Evolutionary conservation across 495 filamentous ascomycete species (phyloP), one percentile per base, ranked within the genome.

Genomic region (Neurospora africana): DNA sequence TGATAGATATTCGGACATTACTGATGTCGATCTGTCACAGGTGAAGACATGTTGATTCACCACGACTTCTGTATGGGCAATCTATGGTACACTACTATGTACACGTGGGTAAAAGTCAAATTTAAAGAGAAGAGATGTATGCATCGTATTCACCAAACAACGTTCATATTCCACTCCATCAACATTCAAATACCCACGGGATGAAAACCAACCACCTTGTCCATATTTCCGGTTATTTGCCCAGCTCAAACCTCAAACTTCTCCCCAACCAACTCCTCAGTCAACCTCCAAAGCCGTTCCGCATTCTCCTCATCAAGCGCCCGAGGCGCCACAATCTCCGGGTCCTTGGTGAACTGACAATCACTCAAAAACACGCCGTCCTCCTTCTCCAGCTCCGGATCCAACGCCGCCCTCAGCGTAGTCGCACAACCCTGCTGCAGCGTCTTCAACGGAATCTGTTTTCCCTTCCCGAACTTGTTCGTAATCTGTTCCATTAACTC

Each of bases 231-330:
- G 19, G n/a, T 21, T n/a, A n/a, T 21, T 9, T 30, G 37, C 11
- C 39, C 38, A 13, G 15, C n/a, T 36, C 61, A 71, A 30, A 58
- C n/a, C 5, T 39, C 61, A 72, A 84, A 84, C 47, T 79, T 80
- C 74, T 84, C 75, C 11, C 79, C 81, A 3, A 86, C 79, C 68
- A 86, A 75, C 67, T 80, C 74, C 72, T 86, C 82, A 70, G 82
- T 86, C 44, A 82, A 53, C 53, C 68, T 73, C 84, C 84, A 86
- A 27, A 87, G 73, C 71, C 76, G 78, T 71, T 70, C 40, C 35
- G 77, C 78, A 21, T 83, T 79, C 69, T 81, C 81, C 44, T 85
- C 75, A 76, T 86, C 84, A 43, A 82, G 78, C 0, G 86, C 84
- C 72, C 85, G 84, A 36, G 81, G 73, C 43, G 70, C 78, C 40